Evolutionary conservation across 2,329 filamentous ascomycete species (phyloP), one percentile per base, ranked within the genome.

Genomic region (Raffaelea ambrosiae): DNA sequence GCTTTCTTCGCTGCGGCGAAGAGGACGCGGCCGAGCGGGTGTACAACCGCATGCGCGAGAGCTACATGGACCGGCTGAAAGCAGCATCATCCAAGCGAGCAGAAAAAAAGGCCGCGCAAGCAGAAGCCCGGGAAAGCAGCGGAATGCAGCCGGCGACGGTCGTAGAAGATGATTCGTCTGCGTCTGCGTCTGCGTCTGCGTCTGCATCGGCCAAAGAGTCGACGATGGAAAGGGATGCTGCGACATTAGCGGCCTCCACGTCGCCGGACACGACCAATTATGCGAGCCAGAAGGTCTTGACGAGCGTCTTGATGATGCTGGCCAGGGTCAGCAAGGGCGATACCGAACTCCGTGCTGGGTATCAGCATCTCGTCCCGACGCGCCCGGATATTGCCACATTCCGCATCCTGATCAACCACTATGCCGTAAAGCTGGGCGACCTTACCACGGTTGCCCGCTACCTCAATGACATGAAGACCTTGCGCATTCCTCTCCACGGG

Each of bases 31-130:
- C 90, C 3, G 82, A 91, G 56, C 76, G 84, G 51, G 79, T 95
- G 11, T 96, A 96, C 58, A 70, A 80, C 49, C 81, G 83, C 51
- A 97, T 98, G 90, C 90, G 89, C 63, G 66, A 66, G 2, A 69
- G 79, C 23, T 71, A 81, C 49, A 61, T 43, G 31, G 18, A 11
- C 20, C 48, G 40, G 22, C 23, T 44, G n/a, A 9, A 21, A 21
- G 22, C 23, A 21, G 22, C 16, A 19, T 5, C 26, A n/a, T 8
- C 18, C 3, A 39, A 22, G 10, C 21, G 13, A 38, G 35, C 35
- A 36, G 20, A 21, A 18, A n/a, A 21, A 8, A n/a, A 39, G 10
- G 11, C 14, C 7, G 16, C 4, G 13, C 43, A 21, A 1, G 44
- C 23, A 29, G 26, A 7, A 29, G 26, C 26, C n/a, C n/a, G n/a